Percentiles rank a stretch among this genome's conserved stretches.
Conservation (phyloP, 148 eudicot genomes). For the Pharnaceum exiguum region DNA sequence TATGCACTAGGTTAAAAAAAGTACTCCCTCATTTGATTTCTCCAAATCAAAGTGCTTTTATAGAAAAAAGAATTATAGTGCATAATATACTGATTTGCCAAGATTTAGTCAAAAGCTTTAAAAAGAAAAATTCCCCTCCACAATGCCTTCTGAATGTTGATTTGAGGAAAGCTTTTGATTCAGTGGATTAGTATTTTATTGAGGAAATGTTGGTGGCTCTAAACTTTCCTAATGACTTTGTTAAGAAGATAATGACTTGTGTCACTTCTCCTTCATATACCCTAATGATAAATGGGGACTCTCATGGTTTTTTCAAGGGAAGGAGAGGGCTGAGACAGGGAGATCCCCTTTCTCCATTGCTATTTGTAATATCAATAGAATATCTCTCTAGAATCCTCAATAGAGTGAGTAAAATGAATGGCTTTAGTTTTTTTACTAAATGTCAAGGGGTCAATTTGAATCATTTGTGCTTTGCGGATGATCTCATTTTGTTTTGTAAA, state of each 20-base stretch:
- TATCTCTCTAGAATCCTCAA: not conserved
- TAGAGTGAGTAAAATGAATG: not conserved
- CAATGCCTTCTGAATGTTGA: not conserved
- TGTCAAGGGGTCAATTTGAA: not conserved
- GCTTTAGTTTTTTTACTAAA: not conserved
- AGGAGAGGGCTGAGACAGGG: not conserved
- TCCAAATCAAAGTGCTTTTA: not conserved
- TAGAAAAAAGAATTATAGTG: not conserved
- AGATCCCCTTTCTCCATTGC: not conserved
- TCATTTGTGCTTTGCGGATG: not conserved
- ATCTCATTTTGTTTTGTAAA: not conserved
- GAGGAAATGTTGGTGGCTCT: not conserved
- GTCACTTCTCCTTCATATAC: not conserved
- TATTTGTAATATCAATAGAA: not conserved
- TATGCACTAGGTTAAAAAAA: not conserved
- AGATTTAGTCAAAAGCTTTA: not conserved
- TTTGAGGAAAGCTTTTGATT: not conserved
- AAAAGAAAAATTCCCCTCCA: not conserved
- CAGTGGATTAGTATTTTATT: not conserved
- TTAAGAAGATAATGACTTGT: not conserved
- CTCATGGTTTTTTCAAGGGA: not conserved
- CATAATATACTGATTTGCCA: no score
- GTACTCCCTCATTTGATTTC: not conserved
- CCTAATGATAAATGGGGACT: not conserved
- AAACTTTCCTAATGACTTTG: not conserved